These are phyloP conservation scores for Daldinia concentrica DNA, from an alignment of 495 filamentous ascomycete genomes.

Conservation along the genomic window DNA sequence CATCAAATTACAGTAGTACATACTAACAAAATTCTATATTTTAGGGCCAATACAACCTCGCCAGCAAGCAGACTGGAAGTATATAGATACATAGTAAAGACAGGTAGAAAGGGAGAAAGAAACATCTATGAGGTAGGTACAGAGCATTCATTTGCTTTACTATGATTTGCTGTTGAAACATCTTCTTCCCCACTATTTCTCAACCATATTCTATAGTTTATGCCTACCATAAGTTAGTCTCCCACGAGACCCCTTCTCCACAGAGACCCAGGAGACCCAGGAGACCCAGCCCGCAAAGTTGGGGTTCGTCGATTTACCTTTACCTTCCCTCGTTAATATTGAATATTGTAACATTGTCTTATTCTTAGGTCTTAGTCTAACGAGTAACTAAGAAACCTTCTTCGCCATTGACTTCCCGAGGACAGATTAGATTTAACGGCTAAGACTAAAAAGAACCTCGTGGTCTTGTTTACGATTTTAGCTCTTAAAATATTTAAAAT, in stretches of 20 bases:
- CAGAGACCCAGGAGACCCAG: slow-evolving; percentile 12
- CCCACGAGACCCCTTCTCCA: slow-evolving; percentile 35
- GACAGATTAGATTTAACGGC: slow-evolving; percentile 3
- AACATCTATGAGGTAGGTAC: neutral
- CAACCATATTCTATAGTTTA: slow-evolving; percentile 38
- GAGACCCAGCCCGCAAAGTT: slow-evolving; percentile 27
- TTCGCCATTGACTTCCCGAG: slow-evolving; percentile 9
- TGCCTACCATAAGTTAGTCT: slow-evolving; percentile 30
- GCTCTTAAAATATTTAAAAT: slow-evolving; percentile 1
- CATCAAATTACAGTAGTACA: neutral
- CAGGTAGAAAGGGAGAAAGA: neutral
- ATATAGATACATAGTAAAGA: neutral
- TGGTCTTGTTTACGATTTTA: neutral
- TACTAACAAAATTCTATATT: neutral
- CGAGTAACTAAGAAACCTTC: slow-evolving; percentile 3
- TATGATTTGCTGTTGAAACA: slow-evolving; percentile 27
- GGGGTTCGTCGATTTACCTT: slow-evolving; percentile 40
- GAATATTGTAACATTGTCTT: slow-evolving; percentile 30
- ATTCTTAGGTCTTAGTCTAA: slow-evolving; percentile 14
- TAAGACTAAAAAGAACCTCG: slow-evolving; percentile 2
- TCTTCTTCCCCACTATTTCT: slow-evolving; percentile 37
- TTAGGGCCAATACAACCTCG: neutral
- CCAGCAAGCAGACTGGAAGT: neutral
- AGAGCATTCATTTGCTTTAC: slow-evolving; percentile 21
- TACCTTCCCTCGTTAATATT: slow-evolving; percentile 31